phyloP scores from a whole-genome alignment of 2,329 filamentous ascomycete genomes.

The Scedosporium aurantiacum region DNA sequence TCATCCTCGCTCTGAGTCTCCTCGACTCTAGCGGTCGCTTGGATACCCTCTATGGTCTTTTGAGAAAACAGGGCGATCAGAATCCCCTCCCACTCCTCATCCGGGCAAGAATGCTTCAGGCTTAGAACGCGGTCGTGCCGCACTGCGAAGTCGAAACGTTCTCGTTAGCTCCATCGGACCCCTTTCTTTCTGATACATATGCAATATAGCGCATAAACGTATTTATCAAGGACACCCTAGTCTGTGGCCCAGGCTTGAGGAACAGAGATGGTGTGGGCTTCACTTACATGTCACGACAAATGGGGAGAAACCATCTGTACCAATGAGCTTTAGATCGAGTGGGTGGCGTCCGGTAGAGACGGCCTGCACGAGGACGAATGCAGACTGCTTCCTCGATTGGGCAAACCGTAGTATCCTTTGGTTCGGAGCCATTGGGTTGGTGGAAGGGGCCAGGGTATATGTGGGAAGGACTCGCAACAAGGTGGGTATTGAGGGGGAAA shows the following conservation, averaged over 20 bases:
- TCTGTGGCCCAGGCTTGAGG: background rate
- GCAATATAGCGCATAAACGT: slow-evolving; percentile 5
- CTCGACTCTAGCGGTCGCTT: slow-evolving; percentile 45
- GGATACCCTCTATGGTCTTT: slow-evolving; percentile 39
- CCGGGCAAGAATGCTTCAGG: slow-evolving; percentile 29
- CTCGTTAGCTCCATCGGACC: slow-evolving; percentile 3
- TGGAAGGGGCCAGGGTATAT: background rate
- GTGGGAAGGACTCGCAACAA: background rate
- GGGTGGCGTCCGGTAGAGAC: slow-evolving; percentile 35
- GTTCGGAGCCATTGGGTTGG: slow-evolving; percentile 1
- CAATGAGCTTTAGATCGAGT: slow-evolving; percentile 56
- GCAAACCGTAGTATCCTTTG: slow-evolving; percentile 44
- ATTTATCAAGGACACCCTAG: background rate
- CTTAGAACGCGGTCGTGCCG: slow-evolving; percentile 39
- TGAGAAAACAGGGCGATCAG: slow-evolving; percentile 46
- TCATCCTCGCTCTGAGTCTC: slow-evolving; percentile 37
- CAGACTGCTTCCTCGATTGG: slow-evolving; percentile 38
- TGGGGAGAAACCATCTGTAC: slow-evolving; percentile 53
- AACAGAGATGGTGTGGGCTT: slow-evolving; percentile 4
- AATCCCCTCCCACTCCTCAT: slow-evolving; percentile 57
- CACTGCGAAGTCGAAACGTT: slow-evolving; percentile 8
- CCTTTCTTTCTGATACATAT: background rate
- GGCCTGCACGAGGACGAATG: slow-evolving; percentile 52
- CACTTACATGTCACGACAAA: slow-evolving; percentile 48
- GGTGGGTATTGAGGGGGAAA: background rate